Conservation (phyloP, 495 filamentous ascomycete species). For the Penicillium manginii region DNA sequence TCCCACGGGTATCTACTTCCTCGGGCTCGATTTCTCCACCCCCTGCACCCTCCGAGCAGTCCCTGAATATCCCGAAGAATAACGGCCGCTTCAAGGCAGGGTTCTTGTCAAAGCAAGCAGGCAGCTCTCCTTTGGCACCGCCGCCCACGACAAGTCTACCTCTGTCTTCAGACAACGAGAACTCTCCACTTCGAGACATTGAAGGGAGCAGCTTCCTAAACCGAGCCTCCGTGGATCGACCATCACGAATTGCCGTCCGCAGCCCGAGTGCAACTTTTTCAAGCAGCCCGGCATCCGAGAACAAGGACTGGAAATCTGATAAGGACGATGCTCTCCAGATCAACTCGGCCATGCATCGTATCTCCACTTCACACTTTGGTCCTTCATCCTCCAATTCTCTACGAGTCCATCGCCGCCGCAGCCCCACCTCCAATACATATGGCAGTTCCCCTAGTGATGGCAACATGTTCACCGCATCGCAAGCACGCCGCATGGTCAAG, state of each 20-base stretch:
- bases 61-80: constrained; percentile 54
- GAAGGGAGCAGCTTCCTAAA: constrained; percentile 62
- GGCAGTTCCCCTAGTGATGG: constrained; percentile 61
- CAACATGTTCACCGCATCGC: constrained; percentile 68
- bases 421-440: constrained; percentile 58
- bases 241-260: constrained; percentile 52
- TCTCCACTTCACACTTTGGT: constrained; percentile 42
- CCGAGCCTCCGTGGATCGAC: constrained; percentile 52
- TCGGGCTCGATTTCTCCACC: constrained; percentile 34
- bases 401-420: constrained; percentile 62
- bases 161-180: constrained; percentile 60
- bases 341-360: constrained; percentile 64
- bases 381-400: constrained; percentile 33
- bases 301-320: constrained; percentile 52
- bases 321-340: constrained; percentile 63
- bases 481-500: constrained; percentile 72
- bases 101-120: constrained; percentile 76
- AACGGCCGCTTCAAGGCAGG: constrained; percentile 87
- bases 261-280: constrained; percentile 52
- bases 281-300: constrained; percentile 44
- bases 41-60: constrained; percentile 35
- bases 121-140: constrained; percentile 64
- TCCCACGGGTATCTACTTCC: constrained; percentile 44
- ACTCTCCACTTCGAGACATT: constrained; percentile 69
- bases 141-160: constrained; percentile 63